A percentile compares a stretch with the other conserved stretches of the same genome.
Conservation (phyloP, 768 basidiomycete genomes). For the Boletus rex-veris region DNA sequence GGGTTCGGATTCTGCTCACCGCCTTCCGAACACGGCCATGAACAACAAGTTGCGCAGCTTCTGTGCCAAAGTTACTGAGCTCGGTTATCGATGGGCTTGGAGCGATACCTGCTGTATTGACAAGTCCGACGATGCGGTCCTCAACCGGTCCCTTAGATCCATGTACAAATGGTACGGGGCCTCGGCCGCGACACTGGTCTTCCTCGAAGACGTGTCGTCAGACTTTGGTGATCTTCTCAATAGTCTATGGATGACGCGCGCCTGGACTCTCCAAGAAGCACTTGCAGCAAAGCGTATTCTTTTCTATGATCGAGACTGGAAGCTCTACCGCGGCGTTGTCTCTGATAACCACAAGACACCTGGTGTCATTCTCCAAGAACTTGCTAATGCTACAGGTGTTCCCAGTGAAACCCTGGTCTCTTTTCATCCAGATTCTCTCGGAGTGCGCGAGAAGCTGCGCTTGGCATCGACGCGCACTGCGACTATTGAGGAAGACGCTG, state of each 20-base stretch:
- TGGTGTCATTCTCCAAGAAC: neutral
- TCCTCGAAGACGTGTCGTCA: neutral
- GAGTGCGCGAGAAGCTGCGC: neutral
- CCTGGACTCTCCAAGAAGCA: neutral
- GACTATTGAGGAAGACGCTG: neutral
- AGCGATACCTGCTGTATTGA: neutral
- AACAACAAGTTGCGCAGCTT: neutral
- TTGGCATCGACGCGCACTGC: neutral
- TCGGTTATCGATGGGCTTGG: neutral
- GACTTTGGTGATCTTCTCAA: neutral
- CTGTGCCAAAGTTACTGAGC: neutral
- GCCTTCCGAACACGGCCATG: neutral
- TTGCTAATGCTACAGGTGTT: neutral
- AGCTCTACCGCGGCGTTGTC: neutral
- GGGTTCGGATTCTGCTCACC: neutral
- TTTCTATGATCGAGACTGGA: neutral
- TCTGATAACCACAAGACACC: neutral
- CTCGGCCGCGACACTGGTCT: neutral
- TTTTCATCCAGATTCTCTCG: neutral
- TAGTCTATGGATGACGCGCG: constrained; percentile 1
- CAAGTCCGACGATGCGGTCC: neutral
- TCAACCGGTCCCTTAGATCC: neutral
- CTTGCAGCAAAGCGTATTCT: neutral
- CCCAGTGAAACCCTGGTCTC: neutral
- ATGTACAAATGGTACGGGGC: neutral